Base-by-base conservation (phyloP, 2,329 filamentous ascomycete species). In the Periconia digitata region DNA sequence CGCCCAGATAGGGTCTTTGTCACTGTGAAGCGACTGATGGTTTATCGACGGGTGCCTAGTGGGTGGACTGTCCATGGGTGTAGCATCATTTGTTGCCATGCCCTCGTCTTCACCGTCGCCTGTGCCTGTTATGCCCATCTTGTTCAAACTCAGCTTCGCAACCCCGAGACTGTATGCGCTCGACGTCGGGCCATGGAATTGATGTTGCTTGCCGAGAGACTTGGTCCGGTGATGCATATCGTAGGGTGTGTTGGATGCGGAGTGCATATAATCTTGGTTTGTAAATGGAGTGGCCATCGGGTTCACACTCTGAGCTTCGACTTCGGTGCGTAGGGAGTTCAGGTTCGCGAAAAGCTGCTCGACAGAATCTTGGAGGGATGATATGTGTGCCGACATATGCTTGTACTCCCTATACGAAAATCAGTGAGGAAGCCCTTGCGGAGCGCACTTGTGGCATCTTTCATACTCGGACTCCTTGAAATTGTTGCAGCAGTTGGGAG, bases 121-220 rank as follows among this genome's bases (percentile, higher is more conserved):
- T 2, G 83, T 74, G 1, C 79, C 82, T 22, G 84, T 85, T 63
- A 95, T 94, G 3, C 91, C 91, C 89, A 96, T 95, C 51, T 86
- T 92, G 63, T 91, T 87, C 32, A 96, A 79, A 42, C 91, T 95
- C 44, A 83, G 89, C 69, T 90, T 92, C 29, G 92, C 91, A 13
- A 96, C 86, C 54, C 92, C 89, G 23, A 96, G 82, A 56, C 87
- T 92, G 72, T 92, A 96, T 2, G 86, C 85, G 40, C 85, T 87
- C 71, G 90, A 95, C 0, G 90, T 96, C 1, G 90, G 90, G 0
- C 91, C 92, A 47, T 89, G 85, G 65, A 94, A 96, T 20, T 82
- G 80, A 3, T 84, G 83, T 49, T 83, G 55, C 75, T 82, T 65
- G 74, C 72, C 53, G 40, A 60, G 50, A 6, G 67, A 66, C 45